phyloP scores from a whole-genome alignment of 768 basidiomycete species.

The Hypholoma sublateritium region DNA sequence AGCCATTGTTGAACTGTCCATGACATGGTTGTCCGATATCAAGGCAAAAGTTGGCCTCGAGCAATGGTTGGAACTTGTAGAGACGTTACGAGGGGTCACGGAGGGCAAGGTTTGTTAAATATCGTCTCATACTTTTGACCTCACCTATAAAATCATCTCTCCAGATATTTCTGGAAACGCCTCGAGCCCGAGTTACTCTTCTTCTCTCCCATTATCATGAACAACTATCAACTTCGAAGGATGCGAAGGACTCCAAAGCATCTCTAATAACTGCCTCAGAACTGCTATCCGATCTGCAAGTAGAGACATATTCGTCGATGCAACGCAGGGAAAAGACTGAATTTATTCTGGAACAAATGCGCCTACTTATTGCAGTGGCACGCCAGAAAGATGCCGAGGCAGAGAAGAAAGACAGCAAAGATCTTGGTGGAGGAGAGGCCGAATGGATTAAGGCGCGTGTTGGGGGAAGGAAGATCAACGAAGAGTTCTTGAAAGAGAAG shows the following conservation, averaged over 20 bases:
- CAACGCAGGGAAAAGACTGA: conserved; percentile 97
- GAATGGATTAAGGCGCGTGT: conserved; percentile 95
- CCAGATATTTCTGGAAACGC: conserved; percentile 95
- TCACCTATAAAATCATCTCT: neutral
- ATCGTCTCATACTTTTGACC: neutral
- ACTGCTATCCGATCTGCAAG: conserved; percentile 90
- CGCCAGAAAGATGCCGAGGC: conserved; percentile 71
- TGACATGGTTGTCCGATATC: conserved; percentile 80
- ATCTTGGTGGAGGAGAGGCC: conserved; percentile 70
- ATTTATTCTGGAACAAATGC: conserved; percentile 98
- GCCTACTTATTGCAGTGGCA: conserved; percentile 78
- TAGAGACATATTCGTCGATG: conserved; percentile 99
- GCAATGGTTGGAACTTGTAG: conserved; percentile 84
- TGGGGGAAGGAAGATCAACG: conserved; percentile 91
- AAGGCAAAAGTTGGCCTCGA: conserved; percentile 64
- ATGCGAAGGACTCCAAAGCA: conserved; percentile 56
- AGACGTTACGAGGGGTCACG: conserved; percentile 87
- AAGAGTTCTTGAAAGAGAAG: conserved; percentile 86
- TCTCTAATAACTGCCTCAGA: conserved; percentile 87
- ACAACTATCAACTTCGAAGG: conserved; percentile 48
- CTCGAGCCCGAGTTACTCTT: conserved; percentile 91
- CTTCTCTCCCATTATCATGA: conserved; percentile 87
- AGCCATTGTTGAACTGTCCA: conserved; percentile 85
- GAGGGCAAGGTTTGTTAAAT: conserved; percentile 84
- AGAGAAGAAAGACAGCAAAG: conserved; percentile 62